Percentiles rank a stretch among this genome's conserved stretches.
Conservation (phyloP, 768 basidiomycete genomes). For the Artomyces pyxidatus region DNA sequence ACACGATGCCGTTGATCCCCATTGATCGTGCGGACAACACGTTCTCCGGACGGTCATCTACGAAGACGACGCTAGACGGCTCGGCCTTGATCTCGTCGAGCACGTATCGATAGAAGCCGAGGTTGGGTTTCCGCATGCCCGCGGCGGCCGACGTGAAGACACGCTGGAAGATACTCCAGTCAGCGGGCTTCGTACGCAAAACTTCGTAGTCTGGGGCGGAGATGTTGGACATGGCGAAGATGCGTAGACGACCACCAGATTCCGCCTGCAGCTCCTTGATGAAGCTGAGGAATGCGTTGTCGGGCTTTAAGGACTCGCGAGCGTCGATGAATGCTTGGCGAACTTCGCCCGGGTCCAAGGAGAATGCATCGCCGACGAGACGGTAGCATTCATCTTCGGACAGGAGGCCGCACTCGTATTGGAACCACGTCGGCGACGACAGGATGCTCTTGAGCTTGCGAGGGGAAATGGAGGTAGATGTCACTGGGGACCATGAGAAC, state of each 20-base stretch:
- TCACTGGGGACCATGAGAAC: constrained; percentile 42
- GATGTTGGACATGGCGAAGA: constrained; percentile 57
- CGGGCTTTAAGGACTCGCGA: constrained; percentile 36
- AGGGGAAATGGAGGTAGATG: constrained; percentile 35
- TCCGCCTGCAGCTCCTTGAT: constrained; percentile 38
- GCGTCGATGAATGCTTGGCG: constrained; percentile 38
- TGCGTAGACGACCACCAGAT: constrained; percentile 26
- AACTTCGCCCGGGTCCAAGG: constrained; percentile 31
- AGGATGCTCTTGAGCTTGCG: constrained; percentile 34
- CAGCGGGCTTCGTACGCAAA: constrained; percentile 35
- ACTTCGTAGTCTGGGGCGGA: constrained; percentile 42
- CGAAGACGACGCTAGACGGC: constrained; percentile 41
- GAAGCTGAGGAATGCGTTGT: constrained; percentile 37
- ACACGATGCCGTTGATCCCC: constrained; percentile 48
- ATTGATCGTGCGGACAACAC: constrained; percentile 49
- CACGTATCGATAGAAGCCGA: constrained; percentile 45
- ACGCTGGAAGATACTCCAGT: constrained; percentile 41
- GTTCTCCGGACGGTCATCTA: constrained; percentile 55
- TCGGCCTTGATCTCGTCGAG: constrained; percentile 35
- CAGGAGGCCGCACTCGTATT: constrained; percentile 41
- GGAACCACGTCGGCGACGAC: constrained; percentile 39
- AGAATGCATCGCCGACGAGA: constrained; percentile 31
- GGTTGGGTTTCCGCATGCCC: constrained; percentile 49
- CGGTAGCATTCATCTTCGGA: constrained; percentile 38
- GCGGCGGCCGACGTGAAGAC: constrained; percentile 45